These are phyloP conservation scores for Aspergillus arachidicola DNA, from an alignment of 2,329 filamentous ascomycete genomes.

Conservation along the genomic window DNA sequence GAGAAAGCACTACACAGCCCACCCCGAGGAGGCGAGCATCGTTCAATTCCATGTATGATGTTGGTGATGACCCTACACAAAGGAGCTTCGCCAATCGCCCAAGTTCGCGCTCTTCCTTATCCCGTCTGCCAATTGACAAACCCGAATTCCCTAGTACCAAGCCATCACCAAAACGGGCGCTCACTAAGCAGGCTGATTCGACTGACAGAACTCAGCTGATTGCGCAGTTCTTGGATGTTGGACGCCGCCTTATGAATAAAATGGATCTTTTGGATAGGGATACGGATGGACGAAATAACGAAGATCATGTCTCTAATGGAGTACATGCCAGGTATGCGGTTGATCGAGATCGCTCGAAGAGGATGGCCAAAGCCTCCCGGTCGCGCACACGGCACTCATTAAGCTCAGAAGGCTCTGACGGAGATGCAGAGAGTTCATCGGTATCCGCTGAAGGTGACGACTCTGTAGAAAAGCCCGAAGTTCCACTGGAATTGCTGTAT, in stretches of 20 bases:
- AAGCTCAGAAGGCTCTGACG: constrained; percentile 27
- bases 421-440: constrained; percentile 23
- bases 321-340: constrained; percentile 32
- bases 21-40: constrained; percentile 53
- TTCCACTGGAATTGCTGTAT: constrained; percentile 47
- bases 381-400: constrained; percentile 20
- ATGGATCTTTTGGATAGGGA: constrained; percentile 32
- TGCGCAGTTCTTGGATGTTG: constrained; percentile 42
- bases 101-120: constrained; percentile 48
- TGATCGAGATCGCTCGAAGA: constrained; percentile 32
- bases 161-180: constrained; percentile 18
- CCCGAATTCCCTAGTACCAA: constrained; percentile 34
- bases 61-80: constrained; percentile 55
- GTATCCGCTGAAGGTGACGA: constrained; percentile 25
- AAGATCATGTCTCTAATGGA: constrained; percentile 26
- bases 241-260: constrained; percentile 38
- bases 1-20: constrained; percentile 33
- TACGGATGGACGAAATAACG: constrained; percentile 19
- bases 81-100: constrained; percentile 39
- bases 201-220: constrained; percentile 41
- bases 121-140: constrained; percentile 42
- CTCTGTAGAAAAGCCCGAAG: constrained; percentile 29
- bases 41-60: constrained; percentile 56
- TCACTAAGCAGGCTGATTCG: constrained; percentile 20
- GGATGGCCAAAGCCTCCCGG: constrained; percentile 27